These are phyloP conservation scores for Caryocar brasiliense DNA, from an alignment of 441 rosid species.

Conservation along the genomic window DNA sequence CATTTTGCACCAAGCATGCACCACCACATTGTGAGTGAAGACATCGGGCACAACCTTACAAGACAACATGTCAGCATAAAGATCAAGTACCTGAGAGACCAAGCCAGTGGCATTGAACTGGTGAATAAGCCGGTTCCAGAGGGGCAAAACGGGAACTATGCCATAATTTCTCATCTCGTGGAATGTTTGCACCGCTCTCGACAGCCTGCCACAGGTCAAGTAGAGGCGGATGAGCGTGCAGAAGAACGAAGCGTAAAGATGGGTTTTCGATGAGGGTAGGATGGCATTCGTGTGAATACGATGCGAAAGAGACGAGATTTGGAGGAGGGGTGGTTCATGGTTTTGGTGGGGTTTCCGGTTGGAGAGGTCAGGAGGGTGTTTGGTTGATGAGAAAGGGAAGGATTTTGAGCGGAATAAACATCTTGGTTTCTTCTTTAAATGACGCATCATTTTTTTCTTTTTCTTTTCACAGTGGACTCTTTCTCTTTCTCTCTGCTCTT, in stretches of 20 bases:
- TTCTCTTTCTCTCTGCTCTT: too few species aligned
- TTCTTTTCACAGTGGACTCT: too few species aligned
- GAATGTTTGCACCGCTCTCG: conserved; percentile 45
- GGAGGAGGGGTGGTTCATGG: conserved; percentile 1
- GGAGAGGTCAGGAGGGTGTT: conserved; percentile 11
- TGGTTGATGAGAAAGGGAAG: conserved; percentile 26
- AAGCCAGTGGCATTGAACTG: conserved; percentile 41
- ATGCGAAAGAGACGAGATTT: background rate
- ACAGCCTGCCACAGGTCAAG: conserved; percentile 46
- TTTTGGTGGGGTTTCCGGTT: conserved; percentile 7
- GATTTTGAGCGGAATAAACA: conserved; percentile 17
- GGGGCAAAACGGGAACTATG: conserved; percentile 30
- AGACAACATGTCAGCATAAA: conserved; percentile 52
- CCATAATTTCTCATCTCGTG: conserved; percentile 38
- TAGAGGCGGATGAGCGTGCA: conserved; percentile 58
- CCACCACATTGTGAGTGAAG: conserved; percentile 57
- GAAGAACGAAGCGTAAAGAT: conserved; percentile 44
- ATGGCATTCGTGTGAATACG: background rate
- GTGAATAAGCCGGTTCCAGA: conserved; percentile 45
- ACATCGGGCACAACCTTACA: conserved; percentile 53
- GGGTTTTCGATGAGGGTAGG: conserved; percentile 20
- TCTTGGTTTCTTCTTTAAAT: background rate
- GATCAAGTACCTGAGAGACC: conserved; percentile 47
- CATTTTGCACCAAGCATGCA: conserved; percentile 71
- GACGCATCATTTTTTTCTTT: too few species aligned